Conservation (phyloP, 805 yeast species). For the Deakozyma indianensis region DNA sequence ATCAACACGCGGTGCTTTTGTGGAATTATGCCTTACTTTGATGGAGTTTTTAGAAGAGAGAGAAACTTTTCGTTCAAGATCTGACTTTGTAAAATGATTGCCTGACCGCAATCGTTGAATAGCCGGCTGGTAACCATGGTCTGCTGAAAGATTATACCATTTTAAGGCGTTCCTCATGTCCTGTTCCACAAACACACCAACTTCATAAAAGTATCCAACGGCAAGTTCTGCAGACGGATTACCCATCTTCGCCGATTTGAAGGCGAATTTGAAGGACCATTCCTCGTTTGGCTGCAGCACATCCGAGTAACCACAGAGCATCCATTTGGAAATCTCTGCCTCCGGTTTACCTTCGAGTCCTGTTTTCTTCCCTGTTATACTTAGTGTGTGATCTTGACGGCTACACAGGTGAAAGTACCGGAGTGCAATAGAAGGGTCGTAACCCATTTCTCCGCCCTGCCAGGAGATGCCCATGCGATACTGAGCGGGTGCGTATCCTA, state of each 20-base stretch:
- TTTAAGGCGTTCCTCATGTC: conserved; percentile 30
- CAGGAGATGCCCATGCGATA: conserved; percentile 23
- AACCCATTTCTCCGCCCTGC: conserved; percentile 20
- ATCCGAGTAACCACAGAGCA: conserved; percentile 50
- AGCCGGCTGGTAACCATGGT: conserved; percentile 30
- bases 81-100: not conserved
- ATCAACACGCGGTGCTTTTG: too few species aligned
- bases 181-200: conserved; percentile 42
- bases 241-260: conserved; percentile 46
- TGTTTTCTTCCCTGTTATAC: conserved; percentile 7
- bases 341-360: conserved; percentile 20
- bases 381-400: conserved; percentile 20
- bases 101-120: conserved; percentile 13
- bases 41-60: not conserved
- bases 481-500: conserved; percentile 24
- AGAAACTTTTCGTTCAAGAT: not conserved
- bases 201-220: conserved; percentile 51
- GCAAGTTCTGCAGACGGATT: conserved; percentile 54
- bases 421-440: conserved; percentile 19
- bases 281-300: conserved; percentile 39
- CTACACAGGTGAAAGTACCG: conserved; percentile 21
- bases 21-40: not conserved
- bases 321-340: conserved; percentile 38
- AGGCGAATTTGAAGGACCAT: conserved; percentile 57
- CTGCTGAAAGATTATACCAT: conserved; percentile 40